Conservation (phyloP, 495 filamentous ascomycete species). For the Xylaria flabelliformis region DNA sequence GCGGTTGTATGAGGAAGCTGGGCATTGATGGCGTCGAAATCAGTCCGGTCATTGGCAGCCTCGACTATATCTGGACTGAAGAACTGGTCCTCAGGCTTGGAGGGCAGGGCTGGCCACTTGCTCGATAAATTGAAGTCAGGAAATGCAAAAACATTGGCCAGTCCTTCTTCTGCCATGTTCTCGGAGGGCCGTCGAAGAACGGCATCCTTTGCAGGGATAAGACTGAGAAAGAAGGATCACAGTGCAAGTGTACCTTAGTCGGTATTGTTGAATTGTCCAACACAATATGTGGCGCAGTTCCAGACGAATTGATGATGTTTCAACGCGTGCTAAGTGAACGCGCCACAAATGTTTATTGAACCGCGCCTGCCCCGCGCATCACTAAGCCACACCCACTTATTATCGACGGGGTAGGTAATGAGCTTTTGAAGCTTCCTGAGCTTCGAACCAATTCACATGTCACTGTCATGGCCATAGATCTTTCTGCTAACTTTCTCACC, state of each 20-base stretch:
- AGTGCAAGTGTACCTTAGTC: background rate
- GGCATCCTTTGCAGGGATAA: conserved; percentile 29
- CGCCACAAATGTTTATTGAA: background rate
- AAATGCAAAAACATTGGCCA: conserved; percentile 71
- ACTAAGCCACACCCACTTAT: conserved; percentile 12
- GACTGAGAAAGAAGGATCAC: background rate
- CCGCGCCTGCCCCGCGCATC: background rate
- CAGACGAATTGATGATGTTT: background rate
- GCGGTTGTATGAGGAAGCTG: conserved; percentile 26
- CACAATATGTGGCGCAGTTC: conserved; percentile 13
- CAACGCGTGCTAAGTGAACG: background rate
- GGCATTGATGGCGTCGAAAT: conserved; percentile 21
- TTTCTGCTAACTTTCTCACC: background rate
- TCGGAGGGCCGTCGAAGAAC: background rate
- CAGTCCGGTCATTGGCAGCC: conserved; percentile 10
- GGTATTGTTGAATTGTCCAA: background rate
- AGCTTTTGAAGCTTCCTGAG: conserved; percentile 4
- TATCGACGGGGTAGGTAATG: background rate
- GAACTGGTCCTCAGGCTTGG: conserved; percentile 31
- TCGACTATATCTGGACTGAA: conserved; percentile 28
- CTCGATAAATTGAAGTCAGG: conserved; percentile 67
- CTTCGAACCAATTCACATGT: conserved; percentile 9
- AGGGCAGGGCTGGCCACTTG: conserved; percentile 41
- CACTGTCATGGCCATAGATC: background rate
- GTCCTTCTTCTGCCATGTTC: conserved; percentile 56